These are phyloP conservation scores for Schizonepeta tenuifolia DNA, from an alignment of 257 asterid genomes.

Conservation along the genomic window DNA sequence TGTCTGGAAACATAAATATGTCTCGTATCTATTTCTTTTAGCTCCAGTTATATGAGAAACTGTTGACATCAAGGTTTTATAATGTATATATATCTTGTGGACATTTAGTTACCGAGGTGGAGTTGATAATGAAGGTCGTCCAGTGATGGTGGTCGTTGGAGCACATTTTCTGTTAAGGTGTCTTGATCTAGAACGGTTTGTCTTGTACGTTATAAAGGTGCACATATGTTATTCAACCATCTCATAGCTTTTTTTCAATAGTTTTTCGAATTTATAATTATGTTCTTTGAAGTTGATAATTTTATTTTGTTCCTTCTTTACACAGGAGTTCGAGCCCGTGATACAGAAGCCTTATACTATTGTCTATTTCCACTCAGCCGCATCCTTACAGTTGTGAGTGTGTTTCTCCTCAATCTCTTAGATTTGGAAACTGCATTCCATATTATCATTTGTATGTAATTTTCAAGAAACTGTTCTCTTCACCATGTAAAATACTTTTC, in stretches of 20 bases:
- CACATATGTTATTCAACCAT: slow-evolving; percentile 12
- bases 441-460: not conserved
- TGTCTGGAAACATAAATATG: no score
- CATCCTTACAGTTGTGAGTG: slow-evolving; percentile 83
- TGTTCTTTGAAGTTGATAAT: not conserved
- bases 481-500: not conserved
- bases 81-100: not conserved
- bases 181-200: slow-evolving; percentile 87
- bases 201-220: slow-evolving; percentile 82
- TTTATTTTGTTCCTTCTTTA: slow-evolving; percentile 17
- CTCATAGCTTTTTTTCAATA: slow-evolving; percentile 23
- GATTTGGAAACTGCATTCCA: not conserved
- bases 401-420: not conserved
- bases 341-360: slow-evolving; percentile 91
- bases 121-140: slow-evolving; percentile 86
- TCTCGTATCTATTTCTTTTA: no score
- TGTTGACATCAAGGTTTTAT: not conserved
- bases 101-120: slow-evolving; percentile 89
- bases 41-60: not conserved
- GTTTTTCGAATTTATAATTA: slow-evolving; percentile 16
- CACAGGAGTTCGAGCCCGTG: slow-evolving; percentile 97
- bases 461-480: not conserved
- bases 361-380: slow-evolving; percentile 94
- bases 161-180: slow-evolving; percentile 94
- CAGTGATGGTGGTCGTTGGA: slow-evolving; percentile 93